A percentile compares a stretch with the other conserved stretches of the same genome.
Conservation (phyloP, 2,329 filamentous ascomycete species). For the Hysterium pulicare region DNA sequence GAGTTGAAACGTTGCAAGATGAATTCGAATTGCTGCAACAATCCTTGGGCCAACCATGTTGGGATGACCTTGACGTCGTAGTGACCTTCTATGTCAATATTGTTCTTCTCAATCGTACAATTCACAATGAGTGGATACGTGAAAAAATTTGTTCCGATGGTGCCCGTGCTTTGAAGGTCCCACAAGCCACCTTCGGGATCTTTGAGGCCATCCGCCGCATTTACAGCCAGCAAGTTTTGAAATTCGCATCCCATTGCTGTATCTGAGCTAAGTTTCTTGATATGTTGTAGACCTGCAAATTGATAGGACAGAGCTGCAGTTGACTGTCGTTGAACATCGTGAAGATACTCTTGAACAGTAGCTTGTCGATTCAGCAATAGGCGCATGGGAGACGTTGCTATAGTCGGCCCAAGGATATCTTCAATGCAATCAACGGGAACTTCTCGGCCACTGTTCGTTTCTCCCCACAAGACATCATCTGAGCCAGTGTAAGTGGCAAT, state of each 20-base stretch:
- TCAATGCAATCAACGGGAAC: slow-evolving; percentile 33
- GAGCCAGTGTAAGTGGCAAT: slow-evolving; percentile 46
- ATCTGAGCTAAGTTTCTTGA: slow-evolving; percentile 37
- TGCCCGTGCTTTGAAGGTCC: slow-evolving; percentile 30
- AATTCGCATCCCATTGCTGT: slow-evolving; percentile 45
- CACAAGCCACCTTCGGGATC: slow-evolving; percentile 27
- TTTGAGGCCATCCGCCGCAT: slow-evolving; percentile 26
- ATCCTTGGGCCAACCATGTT: slow-evolving; percentile 23
- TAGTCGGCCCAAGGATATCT: slow-evolving; percentile 39
- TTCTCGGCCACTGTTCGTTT: slow-evolving; percentile 37
- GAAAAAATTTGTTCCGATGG: slow-evolving; percentile 34
- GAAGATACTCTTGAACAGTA: slow-evolving; percentile 23
- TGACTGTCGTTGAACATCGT: slow-evolving; percentile 25
- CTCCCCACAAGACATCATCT: slow-evolving; percentile 49
- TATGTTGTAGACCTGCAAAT: slow-evolving; percentile 47
- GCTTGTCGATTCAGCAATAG: slow-evolving; percentile 35
- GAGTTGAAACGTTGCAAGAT: slow-evolving; percentile 23
- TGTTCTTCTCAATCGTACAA: slow-evolving; percentile 19
- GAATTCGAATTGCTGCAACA: slow-evolving; percentile 28
- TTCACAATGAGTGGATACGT: slow-evolving; percentile 35
- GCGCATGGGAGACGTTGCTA: slow-evolving; percentile 43
- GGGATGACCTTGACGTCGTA: slow-evolving; percentile 28
- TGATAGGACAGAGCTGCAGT: slow-evolving; percentile 29
- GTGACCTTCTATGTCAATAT: slow-evolving; percentile 26
- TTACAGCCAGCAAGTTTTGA: slow-evolving; percentile 46